Evolutionary conservation across 1,284 basidiomycete genomes (phyloP).

Genomic region (Ustilago vetiveriae): DNA sequence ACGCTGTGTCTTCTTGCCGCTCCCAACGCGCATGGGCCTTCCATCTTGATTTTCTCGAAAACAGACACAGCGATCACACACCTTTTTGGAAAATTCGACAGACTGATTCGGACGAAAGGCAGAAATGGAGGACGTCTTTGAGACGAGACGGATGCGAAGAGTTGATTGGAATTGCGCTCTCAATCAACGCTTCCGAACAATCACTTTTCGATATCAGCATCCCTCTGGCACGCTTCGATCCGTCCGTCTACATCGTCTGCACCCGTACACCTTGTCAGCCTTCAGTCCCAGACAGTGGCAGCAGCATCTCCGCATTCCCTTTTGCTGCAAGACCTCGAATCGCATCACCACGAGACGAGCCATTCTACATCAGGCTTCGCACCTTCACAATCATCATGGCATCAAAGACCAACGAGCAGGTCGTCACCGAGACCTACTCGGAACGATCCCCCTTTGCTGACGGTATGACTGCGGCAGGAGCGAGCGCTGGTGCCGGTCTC

Average conservation of each 20-base stretch:
- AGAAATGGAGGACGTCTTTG: constrained; percentile 1
- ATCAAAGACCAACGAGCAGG: constrained; percentile 38
- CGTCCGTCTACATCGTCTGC: not conserved
- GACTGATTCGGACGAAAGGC: constrained; percentile 29
- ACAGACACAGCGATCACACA: constrained; percentile 20
- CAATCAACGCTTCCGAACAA: not conserved
- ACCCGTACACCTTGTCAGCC: not conserved
- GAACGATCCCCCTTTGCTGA: constrained; percentile 50
- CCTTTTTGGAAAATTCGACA: no score
- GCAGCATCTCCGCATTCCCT: not conserved
- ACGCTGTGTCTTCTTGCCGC: not conserved
- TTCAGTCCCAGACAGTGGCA: not conserved
- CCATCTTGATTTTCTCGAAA: not conserved
- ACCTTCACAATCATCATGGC: constrained; percentile 18
- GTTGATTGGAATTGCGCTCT: not conserved
- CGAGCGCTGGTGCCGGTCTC: constrained; percentile 55
- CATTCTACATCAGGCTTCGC: not conserved
- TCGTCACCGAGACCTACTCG: constrained; percentile 50
- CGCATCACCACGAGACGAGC: no score
- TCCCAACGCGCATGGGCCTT: constrained; percentile 20
- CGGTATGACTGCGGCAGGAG: constrained; percentile 53
- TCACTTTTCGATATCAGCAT: not conserved
- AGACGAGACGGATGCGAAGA: constrained; percentile 27
- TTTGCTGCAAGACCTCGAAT: no score
- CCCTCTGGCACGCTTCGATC: not conserved